These are phyloP conservation scores for Penicillium occitanis DNA, from an alignment of 2,329 filamentous ascomycete genomes.

Conservation along the genomic window DNA sequence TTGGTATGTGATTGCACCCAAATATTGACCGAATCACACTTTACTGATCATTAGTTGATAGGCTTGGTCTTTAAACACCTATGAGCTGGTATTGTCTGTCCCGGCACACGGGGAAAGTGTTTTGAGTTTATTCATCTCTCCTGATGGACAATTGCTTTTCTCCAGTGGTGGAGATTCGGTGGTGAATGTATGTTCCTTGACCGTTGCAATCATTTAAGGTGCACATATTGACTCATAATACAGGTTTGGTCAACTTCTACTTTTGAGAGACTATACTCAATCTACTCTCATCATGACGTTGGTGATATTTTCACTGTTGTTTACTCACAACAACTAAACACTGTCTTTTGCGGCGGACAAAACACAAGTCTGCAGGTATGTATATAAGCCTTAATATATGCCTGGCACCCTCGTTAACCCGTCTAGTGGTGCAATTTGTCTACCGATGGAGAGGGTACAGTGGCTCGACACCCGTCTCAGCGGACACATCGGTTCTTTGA, in stretches of 20 bases:
- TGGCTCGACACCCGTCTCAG: slow-evolving; percentile 69
- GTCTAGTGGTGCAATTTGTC: slow-evolving; percentile 72
- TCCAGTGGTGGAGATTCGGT: slow-evolving; percentile 92
- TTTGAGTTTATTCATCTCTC: slow-evolving; percentile 76
- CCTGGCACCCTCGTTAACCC: slow-evolving; percentile 24
- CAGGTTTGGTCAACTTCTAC: slow-evolving; percentile 77
- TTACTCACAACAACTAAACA: slow-evolving; percentile 76
- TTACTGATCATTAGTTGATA: slow-evolving; percentile 25
- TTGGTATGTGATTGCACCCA: slow-evolving; percentile 52
- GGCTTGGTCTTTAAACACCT: slow-evolving; percentile 86
- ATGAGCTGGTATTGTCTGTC: slow-evolving; percentile 73
- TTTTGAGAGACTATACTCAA: slow-evolving; percentile 76
- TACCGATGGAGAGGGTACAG: slow-evolving; percentile 60
- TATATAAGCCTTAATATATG: not conserved
- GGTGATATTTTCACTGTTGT: slow-evolving; percentile 95
- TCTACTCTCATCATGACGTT: slow-evolving; percentile 91
- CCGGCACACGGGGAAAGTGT: slow-evolving; percentile 92
- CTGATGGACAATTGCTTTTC: slow-evolving; percentile 74
- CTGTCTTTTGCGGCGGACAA: slow-evolving; percentile 86
- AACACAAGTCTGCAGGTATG: slow-evolving; percentile 81
- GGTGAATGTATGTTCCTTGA: slow-evolving; percentile 64
- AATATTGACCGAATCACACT: not conserved
- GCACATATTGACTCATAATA: not conserved
- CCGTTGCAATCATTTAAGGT: no score
- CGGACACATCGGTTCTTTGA: slow-evolving; percentile 91